Conservation (phyloP, 108 stramenopile genomes). For the Mayamaea pseudoterrestris region DNA sequence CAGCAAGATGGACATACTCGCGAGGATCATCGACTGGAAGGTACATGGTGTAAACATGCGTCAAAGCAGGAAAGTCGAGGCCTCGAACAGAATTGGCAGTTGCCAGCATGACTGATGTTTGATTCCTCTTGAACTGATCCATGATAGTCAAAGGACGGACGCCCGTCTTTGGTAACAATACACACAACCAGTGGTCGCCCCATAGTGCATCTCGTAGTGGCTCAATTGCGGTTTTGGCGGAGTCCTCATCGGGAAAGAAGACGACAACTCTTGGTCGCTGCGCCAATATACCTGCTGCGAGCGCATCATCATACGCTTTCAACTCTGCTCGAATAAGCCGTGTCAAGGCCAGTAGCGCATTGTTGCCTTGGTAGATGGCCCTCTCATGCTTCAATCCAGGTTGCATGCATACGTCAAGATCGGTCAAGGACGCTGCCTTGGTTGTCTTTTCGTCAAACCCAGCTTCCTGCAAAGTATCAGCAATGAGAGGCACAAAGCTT, state of each 20-base stretch:
- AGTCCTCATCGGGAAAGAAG: conserved; percentile 72
- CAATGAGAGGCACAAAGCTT: conserved; percentile 2
- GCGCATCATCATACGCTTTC: conserved; percentile 32
- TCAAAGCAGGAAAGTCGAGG: conserved; percentile 67
- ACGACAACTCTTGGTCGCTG: conserved; percentile 63
- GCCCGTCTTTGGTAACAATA: conserved; percentile 65
- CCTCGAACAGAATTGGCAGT: conserved; percentile 77
- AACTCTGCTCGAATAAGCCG: conserved; percentile 69
- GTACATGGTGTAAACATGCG: conserved; percentile 76
- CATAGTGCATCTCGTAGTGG: conserved; percentile 68
- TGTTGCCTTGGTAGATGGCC: conserved; percentile 24
- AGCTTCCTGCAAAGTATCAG: conserved; percentile 9
- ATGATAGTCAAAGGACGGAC: conserved; percentile 49
- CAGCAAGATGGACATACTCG: conserved; percentile 75
- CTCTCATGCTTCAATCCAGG: conserved; percentile 63
- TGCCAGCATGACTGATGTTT: conserved; percentile 59
- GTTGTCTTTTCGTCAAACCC: conserved; percentile 5
- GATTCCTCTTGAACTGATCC: conserved; percentile 60
- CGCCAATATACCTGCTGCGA: background rate
- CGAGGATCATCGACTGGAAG: conserved; percentile 72
- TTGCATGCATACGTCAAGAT: conserved; percentile 60
- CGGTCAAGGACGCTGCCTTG: conserved; percentile 59
- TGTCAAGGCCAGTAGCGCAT: conserved; percentile 39
- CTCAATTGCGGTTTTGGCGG: conserved; percentile 40
- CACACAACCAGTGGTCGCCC: conserved; percentile 66